A percentile compares a stretch with the other conserved stretches of the same genome.
Conservation (phyloP, 805 yeast species). For the Lachancea cidri region DNA sequence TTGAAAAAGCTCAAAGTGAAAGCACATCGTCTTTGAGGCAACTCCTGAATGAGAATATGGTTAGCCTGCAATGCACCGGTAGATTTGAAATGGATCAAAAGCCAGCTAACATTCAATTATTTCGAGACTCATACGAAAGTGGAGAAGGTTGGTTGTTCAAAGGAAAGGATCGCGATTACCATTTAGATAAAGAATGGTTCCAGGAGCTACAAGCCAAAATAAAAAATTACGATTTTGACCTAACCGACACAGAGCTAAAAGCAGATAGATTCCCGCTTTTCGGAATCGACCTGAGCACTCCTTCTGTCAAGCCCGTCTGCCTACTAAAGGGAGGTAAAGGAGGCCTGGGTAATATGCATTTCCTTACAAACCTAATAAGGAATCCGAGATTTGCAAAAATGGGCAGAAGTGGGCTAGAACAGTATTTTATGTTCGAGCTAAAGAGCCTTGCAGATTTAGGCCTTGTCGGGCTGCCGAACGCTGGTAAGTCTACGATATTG, state of each 20-base stretch:
- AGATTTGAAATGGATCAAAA: conserved; percentile 23
- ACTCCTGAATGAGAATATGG: conserved; percentile 16
- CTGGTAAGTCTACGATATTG: conserved; percentile 88
- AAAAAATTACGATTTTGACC: conserved; percentile 54
- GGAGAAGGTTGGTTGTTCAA: conserved; percentile 91
- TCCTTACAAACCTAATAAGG: conserved; percentile 73
- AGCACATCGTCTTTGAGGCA: conserved; percentile 21
- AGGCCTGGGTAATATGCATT: conserved; percentile 96
- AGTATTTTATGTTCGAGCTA: conserved; percentile 71
- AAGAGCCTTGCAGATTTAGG: conserved; percentile 91
- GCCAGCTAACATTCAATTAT: conserved; percentile 51
- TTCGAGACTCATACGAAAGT: conserved; percentile 53
- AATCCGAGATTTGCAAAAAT: conserved; percentile 84
- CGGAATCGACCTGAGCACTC: conserved; percentile 70
- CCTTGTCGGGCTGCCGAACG: conserved; percentile 91
- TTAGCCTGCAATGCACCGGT: conserved; percentile 34
- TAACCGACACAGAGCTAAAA: conserved; percentile 50
- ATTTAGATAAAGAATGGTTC: conserved; percentile 62
- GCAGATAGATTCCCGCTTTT: conserved; percentile 70
- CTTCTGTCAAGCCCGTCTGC: conserved; percentile 61
- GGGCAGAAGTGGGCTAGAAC: conserved; percentile 68
- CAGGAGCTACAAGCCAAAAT: conserved; percentile 58
- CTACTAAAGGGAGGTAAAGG: conserved; percentile 84
- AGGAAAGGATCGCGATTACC: conserved; percentile 69
- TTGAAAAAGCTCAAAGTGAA: conserved; percentile 16